A percentile compares a stretch with the other conserved stretches of the same genome.
phyloP scores from a whole-genome alignment of 345 rosid genomes.

The Brassica rapa region DNA sequence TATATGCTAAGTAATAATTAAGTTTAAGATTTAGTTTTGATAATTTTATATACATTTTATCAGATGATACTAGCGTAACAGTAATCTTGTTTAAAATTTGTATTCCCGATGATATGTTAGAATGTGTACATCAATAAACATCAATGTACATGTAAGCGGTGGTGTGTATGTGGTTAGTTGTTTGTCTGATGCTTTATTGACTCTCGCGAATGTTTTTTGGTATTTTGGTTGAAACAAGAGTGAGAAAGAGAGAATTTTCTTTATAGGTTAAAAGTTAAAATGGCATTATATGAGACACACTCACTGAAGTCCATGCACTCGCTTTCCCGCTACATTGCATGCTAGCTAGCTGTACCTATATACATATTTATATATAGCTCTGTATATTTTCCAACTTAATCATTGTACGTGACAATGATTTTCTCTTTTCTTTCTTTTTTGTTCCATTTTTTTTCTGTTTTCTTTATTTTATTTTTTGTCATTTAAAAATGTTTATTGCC shows the following conservation, averaged over 20 bases:
- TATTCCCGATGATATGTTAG: slow-evolving; percentile 13
- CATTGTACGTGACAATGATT: not conserved
- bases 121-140: slow-evolving; percentile 20
- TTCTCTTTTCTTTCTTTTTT: not conserved
- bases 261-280: slow-evolving; percentile 40
- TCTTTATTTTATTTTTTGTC: not conserved
- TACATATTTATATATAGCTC: not conserved
- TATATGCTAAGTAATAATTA: not conserved
- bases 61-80: not conserved
- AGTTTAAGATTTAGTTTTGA: not conserved
- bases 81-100: not conserved
- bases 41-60: not conserved
- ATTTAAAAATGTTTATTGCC: not conserved
- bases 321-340: slow-evolving; percentile 41
- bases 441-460: too few species aligned
- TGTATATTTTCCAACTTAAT: not conserved
- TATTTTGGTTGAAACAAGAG: slow-evolving; percentile 34
- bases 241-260: slow-evolving; percentile 21
- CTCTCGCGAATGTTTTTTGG: slow-evolving; percentile 14
- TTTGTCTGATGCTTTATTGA: slow-evolving; percentile 42
- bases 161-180: slow-evolving; percentile 42
- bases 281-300: slow-evolving; percentile 37
- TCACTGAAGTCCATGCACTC: slow-evolving; percentile 45
- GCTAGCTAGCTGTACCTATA: slow-evolving; percentile 39
- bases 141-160: slow-evolving; percentile 22